phyloP scores from a whole-genome alignment of 2,329 filamentous ascomycete genomes.

The Canariomyces notabilis region DNA sequence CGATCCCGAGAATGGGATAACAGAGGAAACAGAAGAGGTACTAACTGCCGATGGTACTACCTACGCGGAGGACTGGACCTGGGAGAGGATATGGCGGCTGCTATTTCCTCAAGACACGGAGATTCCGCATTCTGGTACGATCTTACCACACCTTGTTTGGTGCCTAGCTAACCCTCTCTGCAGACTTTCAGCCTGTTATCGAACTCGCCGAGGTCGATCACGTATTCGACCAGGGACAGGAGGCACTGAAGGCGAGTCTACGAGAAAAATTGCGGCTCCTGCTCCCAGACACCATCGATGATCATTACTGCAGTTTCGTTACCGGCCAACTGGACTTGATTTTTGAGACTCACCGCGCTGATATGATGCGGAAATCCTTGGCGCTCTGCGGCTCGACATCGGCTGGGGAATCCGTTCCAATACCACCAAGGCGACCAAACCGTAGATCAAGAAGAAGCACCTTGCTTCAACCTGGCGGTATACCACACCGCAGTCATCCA shows the following conservation, averaged over 20 bases:
- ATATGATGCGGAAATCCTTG: slow-evolving; percentile 18
- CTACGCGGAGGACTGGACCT: slow-evolving; percentile 7
- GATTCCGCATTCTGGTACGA: slow-evolving; percentile 18
- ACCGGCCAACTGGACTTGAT: slow-evolving; percentile 22
- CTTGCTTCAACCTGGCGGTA: slow-evolving; percentile 12
- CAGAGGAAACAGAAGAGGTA: slow-evolving; percentile 3
- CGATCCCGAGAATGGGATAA: slow-evolving; percentile 22
- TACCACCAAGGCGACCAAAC: slow-evolving; percentile 2
- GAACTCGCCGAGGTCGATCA: slow-evolving; percentile 24
- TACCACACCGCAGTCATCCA: not conserved
- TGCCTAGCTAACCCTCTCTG: not conserved
- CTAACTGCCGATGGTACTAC: not conserved
- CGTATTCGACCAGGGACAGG: slow-evolving; percentile 19
- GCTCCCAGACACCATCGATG: slow-evolving; percentile 16
- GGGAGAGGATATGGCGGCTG: slow-evolving; percentile 19
- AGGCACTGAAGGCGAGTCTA: slow-evolving; percentile 18
- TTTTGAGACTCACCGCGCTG: slow-evolving; percentile 22
- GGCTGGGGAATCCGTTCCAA: not conserved
- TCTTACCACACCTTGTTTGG: no score
- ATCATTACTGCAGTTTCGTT: slow-evolving; percentile 21
- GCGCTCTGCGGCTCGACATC: not conserved
- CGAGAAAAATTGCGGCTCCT: slow-evolving; percentile 22
- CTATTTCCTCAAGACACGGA: slow-evolving; percentile 20
- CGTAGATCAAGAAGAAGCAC: slow-evolving; percentile 19
- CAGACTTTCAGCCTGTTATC: slow-evolving; percentile 21